phyloP scores from a whole-genome alignment of 2,329 filamentous ascomycete species.

The Sporothrix luriei region DNA sequence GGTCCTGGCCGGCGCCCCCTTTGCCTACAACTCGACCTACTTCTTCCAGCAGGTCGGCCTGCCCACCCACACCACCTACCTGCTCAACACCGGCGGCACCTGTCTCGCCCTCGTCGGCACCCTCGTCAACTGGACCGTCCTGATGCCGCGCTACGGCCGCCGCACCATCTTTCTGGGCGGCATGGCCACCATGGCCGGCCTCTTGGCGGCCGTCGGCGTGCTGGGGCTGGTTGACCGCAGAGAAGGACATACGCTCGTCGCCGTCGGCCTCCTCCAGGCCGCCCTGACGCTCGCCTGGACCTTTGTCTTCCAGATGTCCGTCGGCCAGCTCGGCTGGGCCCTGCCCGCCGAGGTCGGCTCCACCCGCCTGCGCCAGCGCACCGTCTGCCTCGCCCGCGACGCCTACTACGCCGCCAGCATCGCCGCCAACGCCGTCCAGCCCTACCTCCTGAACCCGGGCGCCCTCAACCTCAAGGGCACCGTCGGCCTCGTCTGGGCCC shows the following conservation, averaged over 20 bases:
- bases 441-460: slow-evolving; percentile 46
- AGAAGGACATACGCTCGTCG: no score
- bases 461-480: slow-evolving; percentile 53
- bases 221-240: slow-evolving; percentile 25
- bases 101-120: slow-evolving; percentile 37
- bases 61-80: slow-evolving; percentile 40
- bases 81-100: slow-evolving; percentile 43
- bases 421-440: slow-evolving; percentile 39
- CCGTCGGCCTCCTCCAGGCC: slow-evolving; percentile 29
- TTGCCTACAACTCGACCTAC: slow-evolving; percentile 43
- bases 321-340: slow-evolving; percentile 45
- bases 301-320: slow-evolving; percentile 43
- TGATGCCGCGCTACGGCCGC: slow-evolving; percentile 34
- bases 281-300: slow-evolving; percentile 33
- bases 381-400: slow-evolving; percentile 41
- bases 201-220: slow-evolving; percentile 38
- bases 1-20: slow-evolving; percentile 41
- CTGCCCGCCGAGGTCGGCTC: slow-evolving; percentile 44
- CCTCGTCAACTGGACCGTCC: slow-evolving; percentile 31
- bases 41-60: slow-evolving; percentile 41
- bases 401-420: slow-evolving; percentile 40
- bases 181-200: slow-evolving; percentile 28
- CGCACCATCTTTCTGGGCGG: slow-evolving; percentile 36
- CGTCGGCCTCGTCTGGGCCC: slow-evolving; percentile 52
- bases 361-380: slow-evolving; percentile 44